Conservation (phyloP, 805 yeast species). For the Kodamaea leandrae region DNA sequence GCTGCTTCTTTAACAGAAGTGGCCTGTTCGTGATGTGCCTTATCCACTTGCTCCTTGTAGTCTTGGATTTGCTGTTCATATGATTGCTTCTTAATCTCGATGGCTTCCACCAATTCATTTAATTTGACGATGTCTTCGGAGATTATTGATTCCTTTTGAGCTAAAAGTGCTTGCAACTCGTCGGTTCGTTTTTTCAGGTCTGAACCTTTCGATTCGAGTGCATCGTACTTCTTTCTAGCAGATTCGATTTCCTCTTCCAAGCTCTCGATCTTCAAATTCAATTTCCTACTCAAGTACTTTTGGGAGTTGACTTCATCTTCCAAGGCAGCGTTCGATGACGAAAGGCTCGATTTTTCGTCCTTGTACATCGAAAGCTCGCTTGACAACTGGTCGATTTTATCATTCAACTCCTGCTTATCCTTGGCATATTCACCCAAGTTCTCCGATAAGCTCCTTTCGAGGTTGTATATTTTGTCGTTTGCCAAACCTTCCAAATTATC, state of each 20-base stretch:
- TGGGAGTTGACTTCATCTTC: slow-evolving; percentile 10
- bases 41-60: slow-evolving; percentile 13
- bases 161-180: slow-evolving; percentile 8
- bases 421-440: slow-evolving; percentile 14
- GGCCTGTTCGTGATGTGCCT: slow-evolving; percentile 10
- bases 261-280: slow-evolving; percentile 17
- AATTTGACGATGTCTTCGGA: slow-evolving; percentile 30
- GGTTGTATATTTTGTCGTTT: slow-evolving; percentile 18
- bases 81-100: slow-evolving; percentile 15
- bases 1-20: slow-evolving; percentile 15
- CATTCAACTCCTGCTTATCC: slow-evolving; percentile 16
- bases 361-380: slow-evolving; percentile 13
- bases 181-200: slow-evolving; percentile 5
- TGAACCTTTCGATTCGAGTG: slow-evolving; percentile 13
- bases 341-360: slow-evolving; percentile 9
- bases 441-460: slow-evolving; percentile 16
- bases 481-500: slow-evolving; percentile 24
- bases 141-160: slow-evolving; percentile 31
- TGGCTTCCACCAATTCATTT: slow-evolving; percentile 26
- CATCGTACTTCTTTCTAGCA: neutral
- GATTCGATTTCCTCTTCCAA: slow-evolving; percentile 28
- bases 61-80: slow-evolving; percentile 13
- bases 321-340: neutral
- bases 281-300: slow-evolving; percentile 6
- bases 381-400: slow-evolving; percentile 16